A percentile compares a stretch with the other conserved stretches of the same genome.
Evolutionary conservation across 805 yeast species (phyloP).

Genomic region (Hanseniaspora guilliermondii): DNA sequence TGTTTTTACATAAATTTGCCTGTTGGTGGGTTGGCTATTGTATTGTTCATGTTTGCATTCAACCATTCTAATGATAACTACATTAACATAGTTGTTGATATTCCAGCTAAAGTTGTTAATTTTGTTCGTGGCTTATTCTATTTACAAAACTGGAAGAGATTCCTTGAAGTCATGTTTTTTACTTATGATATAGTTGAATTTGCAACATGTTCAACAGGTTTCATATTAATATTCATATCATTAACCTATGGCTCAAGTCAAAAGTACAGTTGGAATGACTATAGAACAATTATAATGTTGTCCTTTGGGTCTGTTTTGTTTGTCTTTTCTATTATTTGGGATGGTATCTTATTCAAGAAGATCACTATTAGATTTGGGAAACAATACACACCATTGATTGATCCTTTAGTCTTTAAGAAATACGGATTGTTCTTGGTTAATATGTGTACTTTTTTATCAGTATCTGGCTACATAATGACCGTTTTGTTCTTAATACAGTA

Average conservation of each 20-base stretch:
- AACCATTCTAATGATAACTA: slow-evolving; percentile 7
- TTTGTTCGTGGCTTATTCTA: neutral
- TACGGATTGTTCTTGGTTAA: slow-evolving; percentile 5
- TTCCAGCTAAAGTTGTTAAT: neutral
- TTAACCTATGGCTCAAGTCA: slow-evolving; percentile 44
- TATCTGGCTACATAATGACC: neutral
- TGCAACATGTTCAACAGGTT: slow-evolving; percentile 19
- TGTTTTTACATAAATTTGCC: slow-evolving; percentile 62
- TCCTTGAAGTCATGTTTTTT: slow-evolving; percentile 14
- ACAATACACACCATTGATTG: slow-evolving; percentile 9
- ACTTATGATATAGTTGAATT: slow-evolving; percentile 21
- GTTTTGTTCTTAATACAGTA: slow-evolving; percentile 11
- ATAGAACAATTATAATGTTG: slow-evolving; percentile 32
- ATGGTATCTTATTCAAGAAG: slow-evolving; percentile 22
- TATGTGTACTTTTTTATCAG: neutral
- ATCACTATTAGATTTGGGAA: slow-evolving; percentile 1
- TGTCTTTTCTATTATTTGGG: slow-evolving; percentile 36
- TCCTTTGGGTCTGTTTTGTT: slow-evolving; percentile 34
- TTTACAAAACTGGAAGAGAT: slow-evolving; percentile 1
- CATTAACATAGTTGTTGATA: neutral
- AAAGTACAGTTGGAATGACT: slow-evolving; percentile 42
- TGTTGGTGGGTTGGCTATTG: slow-evolving; percentile 37
- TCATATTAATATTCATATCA: slow-evolving; percentile 19
- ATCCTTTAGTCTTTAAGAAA: slow-evolving; percentile 7
- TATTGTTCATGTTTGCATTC: slow-evolving; percentile 16